A percentile compares a stretch with the other conserved stretches of the same genome.
Evolutionary conservation across 805 yeast genomes (phyloP).

Genomic region (Saccharomyces jurei): DNA sequence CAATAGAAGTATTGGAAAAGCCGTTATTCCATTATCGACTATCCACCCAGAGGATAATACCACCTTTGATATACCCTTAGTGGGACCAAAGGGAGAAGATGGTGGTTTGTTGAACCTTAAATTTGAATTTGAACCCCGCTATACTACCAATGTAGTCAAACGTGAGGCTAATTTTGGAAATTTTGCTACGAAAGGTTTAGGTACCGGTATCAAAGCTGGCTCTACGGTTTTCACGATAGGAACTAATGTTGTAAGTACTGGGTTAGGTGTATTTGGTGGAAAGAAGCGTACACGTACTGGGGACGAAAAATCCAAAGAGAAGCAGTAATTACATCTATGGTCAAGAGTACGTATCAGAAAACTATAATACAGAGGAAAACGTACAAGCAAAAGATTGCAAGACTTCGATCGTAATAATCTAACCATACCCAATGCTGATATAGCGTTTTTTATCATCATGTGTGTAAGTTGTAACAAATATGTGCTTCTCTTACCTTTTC

Average conservation of each 20-base stretch:
- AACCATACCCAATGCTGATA: neutral
- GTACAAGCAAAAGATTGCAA: neutral
- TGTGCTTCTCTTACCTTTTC: neutral
- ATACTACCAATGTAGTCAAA: constrained; percentile 40
- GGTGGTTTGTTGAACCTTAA: constrained; percentile 54
- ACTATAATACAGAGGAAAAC: neutral
- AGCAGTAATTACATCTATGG: neutral
- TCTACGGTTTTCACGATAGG: constrained; percentile 12
- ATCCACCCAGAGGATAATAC: constrained; percentile 49
- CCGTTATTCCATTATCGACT: constrained; percentile 44
- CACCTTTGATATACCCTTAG: constrained; percentile 40
- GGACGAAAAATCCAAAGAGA: neutral
- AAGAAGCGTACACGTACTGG: constrained; percentile 2
- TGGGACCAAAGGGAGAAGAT: constrained; percentile 32
- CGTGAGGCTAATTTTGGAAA: constrained; percentile 34
- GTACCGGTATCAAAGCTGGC: constrained; percentile 37
- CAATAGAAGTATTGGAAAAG: constrained; percentile 70
- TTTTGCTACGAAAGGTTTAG: constrained; percentile 46
- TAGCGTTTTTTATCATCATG: neutral
- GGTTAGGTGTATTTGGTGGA: constrained; percentile 23
- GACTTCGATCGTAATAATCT: neutral
- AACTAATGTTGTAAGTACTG: constrained; percentile 32
- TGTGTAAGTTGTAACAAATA: neutral
- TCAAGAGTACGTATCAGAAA: neutral
- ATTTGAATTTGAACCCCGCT: constrained; percentile 60